Conservation (phyloP, 208 protist genomes). For the Novymonas esmeraldas region DNA sequence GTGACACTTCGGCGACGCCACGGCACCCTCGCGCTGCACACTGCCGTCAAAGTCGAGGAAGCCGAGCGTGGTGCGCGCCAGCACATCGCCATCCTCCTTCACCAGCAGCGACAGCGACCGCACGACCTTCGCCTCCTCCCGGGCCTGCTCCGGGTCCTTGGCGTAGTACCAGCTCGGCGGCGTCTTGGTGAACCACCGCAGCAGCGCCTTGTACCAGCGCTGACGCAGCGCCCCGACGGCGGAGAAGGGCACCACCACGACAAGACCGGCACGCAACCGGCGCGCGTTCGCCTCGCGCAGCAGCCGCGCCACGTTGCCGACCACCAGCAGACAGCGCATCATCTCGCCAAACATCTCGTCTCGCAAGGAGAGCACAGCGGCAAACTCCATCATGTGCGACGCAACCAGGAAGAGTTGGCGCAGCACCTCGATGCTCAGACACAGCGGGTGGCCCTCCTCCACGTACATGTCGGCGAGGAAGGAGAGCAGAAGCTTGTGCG, state of each 20-base stretch:
- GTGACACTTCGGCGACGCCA: constrained; percentile 2
- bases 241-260: constrained; percentile 53
- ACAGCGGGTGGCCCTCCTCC: constrained; percentile 41
- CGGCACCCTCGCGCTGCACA: constrained; percentile 9
- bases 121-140: constrained; percentile 53
- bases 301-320: constrained; percentile 60
- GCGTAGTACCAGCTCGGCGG: constrained; percentile 86
- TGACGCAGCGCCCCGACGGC: constrained; percentile 72
- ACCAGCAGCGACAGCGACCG: constrained; percentile 59
- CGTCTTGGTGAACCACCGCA: constrained; percentile 84
- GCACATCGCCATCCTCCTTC: constrained; percentile 38
- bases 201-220: constrained; percentile 69
- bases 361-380: constrained; percentile 65
- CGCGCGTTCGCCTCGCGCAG: constrained; percentile 63
- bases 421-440: constrained; percentile 60
- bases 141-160: constrained; percentile 44
- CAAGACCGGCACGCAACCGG: constrained; percentile 39
- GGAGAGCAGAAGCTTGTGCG: constrained; percentile 75
- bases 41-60: constrained; percentile 69
- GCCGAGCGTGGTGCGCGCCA: constrained; percentile 40
- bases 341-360: constrained; percentile 80
- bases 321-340: constrained; percentile 67
- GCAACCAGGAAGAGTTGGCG: constrained; percentile 59
- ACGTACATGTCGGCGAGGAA: constrained; percentile 76
- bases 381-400: constrained; percentile 53